Evolutionary conservation across 495 filamentous ascomycete species (phyloP), one percentile per base, ranked within the genome.

Genomic region (Talaromyces liani): DNA sequence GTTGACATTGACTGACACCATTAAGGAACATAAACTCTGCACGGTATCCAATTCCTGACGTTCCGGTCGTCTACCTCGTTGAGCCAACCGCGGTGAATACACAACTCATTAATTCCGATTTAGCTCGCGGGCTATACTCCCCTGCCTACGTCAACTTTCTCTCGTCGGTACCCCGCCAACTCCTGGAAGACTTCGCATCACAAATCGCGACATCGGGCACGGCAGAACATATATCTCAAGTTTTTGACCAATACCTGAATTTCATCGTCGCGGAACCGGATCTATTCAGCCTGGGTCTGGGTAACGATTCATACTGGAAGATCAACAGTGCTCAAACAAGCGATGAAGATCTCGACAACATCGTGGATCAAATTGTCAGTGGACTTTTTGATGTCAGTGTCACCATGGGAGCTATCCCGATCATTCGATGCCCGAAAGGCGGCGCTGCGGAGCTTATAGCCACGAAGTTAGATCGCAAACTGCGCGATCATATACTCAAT

Each of bases 61-160:
- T 97, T 25, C 93, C 94, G 5, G 95, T 94, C 60, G 85, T 99
- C 60, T 99, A 99, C 71, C 83, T 99, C 14, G 84, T 98, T 68
- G 95, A 99, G 70, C 95, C 95, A 6, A 95, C 87, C 12, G 67
- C 85, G 9, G 77, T 84, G 49, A 97, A 98, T 66, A 81, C 97
- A 27, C 83, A 90, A 68, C 79, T 84, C 29, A 93, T 99, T 61
- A 92, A 91, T n/a, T 82, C 80, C 55, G 95, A 99, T 69, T 85
- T 99, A 16, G 84, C 92, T 41, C 90, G 87, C 64, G 87, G 85
- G 47, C 83, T 99, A 29, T 99, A 99, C 75, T 90, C 92, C 61
- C 91, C 92, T 2, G 93, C 95, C 67, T 94, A 97, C 69, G 86
- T 99, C 73, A 99, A 99, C 78, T 98, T 98, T 73, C 84, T 99